Evolutionary conservation across 495 filamentous ascomycete species (phyloP).

Genomic region (Massariosphaeria phaeospora): DNA sequence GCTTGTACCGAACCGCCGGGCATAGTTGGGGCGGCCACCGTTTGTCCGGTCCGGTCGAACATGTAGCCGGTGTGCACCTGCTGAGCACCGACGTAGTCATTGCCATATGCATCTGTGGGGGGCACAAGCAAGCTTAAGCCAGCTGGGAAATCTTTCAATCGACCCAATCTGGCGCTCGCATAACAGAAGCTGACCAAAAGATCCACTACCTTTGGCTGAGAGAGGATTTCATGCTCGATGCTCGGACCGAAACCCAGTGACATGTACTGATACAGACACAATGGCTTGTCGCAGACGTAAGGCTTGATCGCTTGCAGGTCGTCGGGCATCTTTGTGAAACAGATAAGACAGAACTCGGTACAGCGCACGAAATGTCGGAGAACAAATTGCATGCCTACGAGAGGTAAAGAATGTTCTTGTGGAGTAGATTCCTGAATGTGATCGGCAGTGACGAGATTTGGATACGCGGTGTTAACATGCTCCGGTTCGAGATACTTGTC

Average conservation of each 20-base stretch:
- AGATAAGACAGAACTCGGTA: conserved; percentile 83
- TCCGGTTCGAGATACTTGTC: conserved; percentile 40
- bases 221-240: conserved; percentile 76
- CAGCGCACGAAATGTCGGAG: conserved; percentile 76
- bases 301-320: conserved; percentile 84
- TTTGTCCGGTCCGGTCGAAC: too few species aligned
- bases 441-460: conserved; percentile 37
- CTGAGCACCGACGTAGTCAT: conserved; percentile 1
- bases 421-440: conserved; percentile 27
- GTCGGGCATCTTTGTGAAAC: conserved; percentile 65
- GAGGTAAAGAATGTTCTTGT: conserved; percentile 53
- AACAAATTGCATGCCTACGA: conserved; percentile 74
- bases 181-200: conserved; percentile 82
- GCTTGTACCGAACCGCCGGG: neutral
- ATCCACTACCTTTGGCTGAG: conserved; percentile 80
- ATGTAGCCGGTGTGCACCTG: neutral
- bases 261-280: conserved; percentile 92
- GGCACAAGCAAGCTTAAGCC: conserved; percentile 71
- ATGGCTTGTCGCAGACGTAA: conserved; percentile 73
- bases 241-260: conserved; percentile 78
- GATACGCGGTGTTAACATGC: conserved; percentile 26
- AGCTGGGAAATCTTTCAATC: conserved; percentile 58
- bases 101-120: conserved; percentile 6
- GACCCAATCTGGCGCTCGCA: conserved; percentile 45
- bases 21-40: neutral